Conservation (phyloP, 2,329 filamentous ascomycete species). For the Aureobasidium zeae region DNA sequence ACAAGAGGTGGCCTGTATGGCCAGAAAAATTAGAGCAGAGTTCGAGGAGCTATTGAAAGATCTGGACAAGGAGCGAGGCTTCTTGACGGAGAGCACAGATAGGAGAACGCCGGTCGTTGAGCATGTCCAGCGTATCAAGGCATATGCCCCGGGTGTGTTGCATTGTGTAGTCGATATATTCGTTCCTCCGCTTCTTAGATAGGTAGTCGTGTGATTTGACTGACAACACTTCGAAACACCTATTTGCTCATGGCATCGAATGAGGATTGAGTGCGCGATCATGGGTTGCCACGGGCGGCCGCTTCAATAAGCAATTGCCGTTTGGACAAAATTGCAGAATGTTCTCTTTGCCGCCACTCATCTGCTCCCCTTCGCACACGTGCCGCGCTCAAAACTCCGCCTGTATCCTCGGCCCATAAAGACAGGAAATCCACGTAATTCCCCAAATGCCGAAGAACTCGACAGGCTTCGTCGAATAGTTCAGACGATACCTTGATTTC, state of each 20-base stretch:
- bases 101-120: conserved; percentile 24
- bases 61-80: conserved; percentile 17
- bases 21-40: conserved; percentile 32
- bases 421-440: not conserved
- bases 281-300: too few relatives aligned
- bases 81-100: not conserved
- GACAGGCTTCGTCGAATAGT: not conserved
- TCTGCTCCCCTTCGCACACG: too few relatives aligned
- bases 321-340: too few relatives aligned
- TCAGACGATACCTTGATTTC: not conserved
- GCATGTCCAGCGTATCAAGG: conserved; percentile 47
- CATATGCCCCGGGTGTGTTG: conserved; percentile 52
- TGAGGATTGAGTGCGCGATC: too few relatives aligned
- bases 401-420: not conserved
- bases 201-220: too few relatives aligned
- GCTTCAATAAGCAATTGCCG: too few relatives aligned
- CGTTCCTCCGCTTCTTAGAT: conserved; percentile 5
- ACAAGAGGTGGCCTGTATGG: conserved; percentile 37
- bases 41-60: conserved; percentile 19
- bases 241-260: too few relatives aligned
- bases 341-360: too few relatives aligned
- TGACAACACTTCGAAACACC: too few relatives aligned
- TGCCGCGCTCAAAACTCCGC: too few relatives aligned
- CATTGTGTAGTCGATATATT: conserved; percentile 52
- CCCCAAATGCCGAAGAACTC: not conserved